A percentile compares a stretch with the other conserved stretches of the same genome.
Evolutionary conservation across 2,329 filamentous ascomycete genomes (phyloP).

Genomic region (Cladobotryum mycophilum): DNA sequence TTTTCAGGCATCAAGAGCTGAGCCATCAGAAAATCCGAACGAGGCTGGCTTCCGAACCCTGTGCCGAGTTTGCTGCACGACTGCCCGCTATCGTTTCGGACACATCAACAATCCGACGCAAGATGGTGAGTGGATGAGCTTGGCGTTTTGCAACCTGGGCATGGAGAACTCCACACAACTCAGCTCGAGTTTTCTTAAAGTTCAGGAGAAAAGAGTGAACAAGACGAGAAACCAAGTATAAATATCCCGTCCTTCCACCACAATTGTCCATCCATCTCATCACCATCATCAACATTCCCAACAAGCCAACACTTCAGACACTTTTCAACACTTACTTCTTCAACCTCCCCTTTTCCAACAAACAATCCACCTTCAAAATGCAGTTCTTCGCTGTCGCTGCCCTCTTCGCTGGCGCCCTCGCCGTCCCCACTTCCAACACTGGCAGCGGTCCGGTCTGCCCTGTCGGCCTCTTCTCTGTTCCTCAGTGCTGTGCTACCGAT

Average conservation of each 20-base stretch:
- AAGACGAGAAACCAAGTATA: constrained; percentile 4
- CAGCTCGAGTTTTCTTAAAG: too few relatives aligned
- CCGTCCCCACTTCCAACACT: constrained; percentile 10
- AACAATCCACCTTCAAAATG: constrained; percentile 9
- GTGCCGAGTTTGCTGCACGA: too few relatives aligned
- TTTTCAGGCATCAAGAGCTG: too few relatives aligned
- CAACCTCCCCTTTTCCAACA: not conserved
- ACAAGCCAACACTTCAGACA: not conserved
- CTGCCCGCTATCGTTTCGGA: too few relatives aligned
- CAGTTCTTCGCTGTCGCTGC: constrained; percentile 13
- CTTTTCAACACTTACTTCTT: not conserved
- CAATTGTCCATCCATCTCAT: not conserved
- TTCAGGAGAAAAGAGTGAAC: too few relatives aligned
- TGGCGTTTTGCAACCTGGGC: too few relatives aligned
- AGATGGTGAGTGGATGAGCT: too few relatives aligned
- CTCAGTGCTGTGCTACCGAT: constrained; percentile 43
- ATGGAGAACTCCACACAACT: too few relatives aligned
- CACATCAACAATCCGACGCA: too few relatives aligned
- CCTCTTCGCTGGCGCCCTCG: constrained; percentile 13
- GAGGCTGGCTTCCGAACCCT: too few relatives aligned
- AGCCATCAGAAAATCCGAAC: too few relatives aligned
- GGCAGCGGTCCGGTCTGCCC: constrained; percentile 11
- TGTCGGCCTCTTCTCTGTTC: constrained; percentile 18
- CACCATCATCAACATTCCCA: not conserved
- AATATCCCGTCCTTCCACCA: constrained; percentile 1